Conservation (phyloP, 805 yeast species). For the Nakazawaea anatomiae region DNA sequence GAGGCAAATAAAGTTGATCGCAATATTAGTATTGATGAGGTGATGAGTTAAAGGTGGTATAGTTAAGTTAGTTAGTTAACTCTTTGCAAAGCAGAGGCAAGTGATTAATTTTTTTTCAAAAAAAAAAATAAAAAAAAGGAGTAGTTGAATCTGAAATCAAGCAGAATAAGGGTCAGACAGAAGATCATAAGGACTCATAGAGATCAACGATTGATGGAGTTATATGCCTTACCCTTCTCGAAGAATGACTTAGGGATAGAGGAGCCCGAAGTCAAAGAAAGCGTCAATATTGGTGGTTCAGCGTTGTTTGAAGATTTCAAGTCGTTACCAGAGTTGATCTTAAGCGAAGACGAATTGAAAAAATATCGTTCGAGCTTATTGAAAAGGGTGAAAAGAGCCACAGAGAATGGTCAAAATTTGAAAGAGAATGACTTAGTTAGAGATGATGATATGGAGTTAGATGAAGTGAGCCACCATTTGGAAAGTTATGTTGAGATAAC, state of each 20-base stretch:
- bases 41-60: slow-evolving; percentile 18
- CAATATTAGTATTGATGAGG: slow-evolving; percentile 31
- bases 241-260: slow-evolving; percentile 2
- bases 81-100: no score
- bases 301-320: slow-evolving; percentile 6
- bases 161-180: neutral
- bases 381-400: neutral
- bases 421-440: neutral
- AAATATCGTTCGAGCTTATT: neutral
- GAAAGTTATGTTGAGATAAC: neutral
- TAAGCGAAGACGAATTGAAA: slow-evolving; percentile 1
- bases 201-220: neutral
- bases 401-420: neutral
- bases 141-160: neutral
- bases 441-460: slow-evolving; percentile 2
- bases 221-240: neutral
- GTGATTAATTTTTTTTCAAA: no score
- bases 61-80: no score
- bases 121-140: neutral
- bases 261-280: neutral
- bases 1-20: slow-evolving; percentile 39
- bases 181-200: neutral
- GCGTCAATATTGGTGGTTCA: neutral
- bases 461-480: neutral
- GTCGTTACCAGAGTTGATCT: slow-evolving; percentile 1